phyloP scores from a whole-genome alignment of 2,329 filamentous ascomycete genomes.

The Mariannaea sp. region DNA sequence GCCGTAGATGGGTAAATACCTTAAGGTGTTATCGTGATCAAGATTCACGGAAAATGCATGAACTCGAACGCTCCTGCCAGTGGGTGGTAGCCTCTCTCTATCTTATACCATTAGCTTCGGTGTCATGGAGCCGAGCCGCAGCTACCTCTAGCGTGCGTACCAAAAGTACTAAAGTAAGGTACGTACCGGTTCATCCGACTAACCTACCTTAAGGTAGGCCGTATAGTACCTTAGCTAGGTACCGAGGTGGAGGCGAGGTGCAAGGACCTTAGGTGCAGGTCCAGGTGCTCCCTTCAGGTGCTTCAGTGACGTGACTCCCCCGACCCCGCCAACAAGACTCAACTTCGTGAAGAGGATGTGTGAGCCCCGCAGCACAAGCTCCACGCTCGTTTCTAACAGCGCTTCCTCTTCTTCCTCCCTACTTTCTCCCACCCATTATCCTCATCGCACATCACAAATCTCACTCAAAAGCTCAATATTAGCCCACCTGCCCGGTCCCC shows the following conservation, averaged over 20 bases:
- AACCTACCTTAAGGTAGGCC: no score
- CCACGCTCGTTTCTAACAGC: conserved; percentile 4
- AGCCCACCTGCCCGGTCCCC: neutral
- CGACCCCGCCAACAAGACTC: conserved; percentile 28
- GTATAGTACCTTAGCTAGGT: no score
- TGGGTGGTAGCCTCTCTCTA: no score
- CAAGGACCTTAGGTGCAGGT: no score
- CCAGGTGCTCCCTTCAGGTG: no score
- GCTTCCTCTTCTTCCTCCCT: conserved; percentile 14
- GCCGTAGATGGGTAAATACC: no score
- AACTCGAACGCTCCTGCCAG: neutral
- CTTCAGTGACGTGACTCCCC: conserved; percentile 33
- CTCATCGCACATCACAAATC: no score
- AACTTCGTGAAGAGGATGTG: conserved; percentile 8
- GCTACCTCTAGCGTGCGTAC: neutral
- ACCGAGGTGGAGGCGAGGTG: no score
- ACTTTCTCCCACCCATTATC: conserved; percentile 5
- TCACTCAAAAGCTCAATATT: neutral
- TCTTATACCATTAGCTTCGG: neutral
- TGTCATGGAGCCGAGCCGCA: neutral
- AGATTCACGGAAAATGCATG: no score
- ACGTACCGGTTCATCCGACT: conserved; percentile 23
- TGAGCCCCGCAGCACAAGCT: conserved; percentile 30
- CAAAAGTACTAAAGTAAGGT: conserved; percentile 1
- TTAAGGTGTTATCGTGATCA: no score